A percentile compares a stretch with the other conserved stretches of the same genome.
Conservation (phyloP, 2,329 filamentous ascomycete species). For the Cytospora leucostoma region DNA sequence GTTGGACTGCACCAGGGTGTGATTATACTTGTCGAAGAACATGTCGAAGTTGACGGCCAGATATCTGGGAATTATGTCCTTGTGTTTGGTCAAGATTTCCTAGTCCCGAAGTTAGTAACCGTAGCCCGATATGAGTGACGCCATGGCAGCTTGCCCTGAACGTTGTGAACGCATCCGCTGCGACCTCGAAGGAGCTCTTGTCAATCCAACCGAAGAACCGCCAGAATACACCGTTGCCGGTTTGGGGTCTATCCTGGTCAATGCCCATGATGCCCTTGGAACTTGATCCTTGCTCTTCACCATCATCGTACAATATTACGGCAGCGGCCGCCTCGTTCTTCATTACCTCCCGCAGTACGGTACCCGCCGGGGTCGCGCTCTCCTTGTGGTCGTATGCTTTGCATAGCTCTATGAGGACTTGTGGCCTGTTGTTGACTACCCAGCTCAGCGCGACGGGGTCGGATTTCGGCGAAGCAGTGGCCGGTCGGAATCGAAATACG, state of each 20-base stretch:
- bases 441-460: conserved; percentile 87
- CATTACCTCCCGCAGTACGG: conserved; percentile 81
- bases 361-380: conserved; percentile 87
- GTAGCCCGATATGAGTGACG: not conserved
- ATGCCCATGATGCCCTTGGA: conserved; percentile 77
- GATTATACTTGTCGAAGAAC: conserved; percentile 92
- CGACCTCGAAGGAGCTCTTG: conserved; percentile 93
- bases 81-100: conserved; percentile 95
- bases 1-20: conserved; percentile 82
- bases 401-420: conserved; percentile 85
- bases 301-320: conserved; percentile 91
- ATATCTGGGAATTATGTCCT: conserved; percentile 84
- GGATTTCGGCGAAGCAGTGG: conserved; percentile 63
- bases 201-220: conserved; percentile 97
- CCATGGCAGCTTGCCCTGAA: conserved; percentile 71
- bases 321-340: conserved; percentile 91
- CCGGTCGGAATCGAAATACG: conserved; percentile 84
- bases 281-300: conserved; percentile 67
- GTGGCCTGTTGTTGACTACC: conserved; percentile 81
- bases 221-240: conserved; percentile 89
- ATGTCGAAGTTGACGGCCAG: conserved; percentile 86
- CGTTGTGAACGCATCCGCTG: conserved; percentile 95
- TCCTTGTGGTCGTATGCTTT: conserved; percentile 87
- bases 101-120: conserved; percentile 39
- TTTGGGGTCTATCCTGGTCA: conserved; percentile 73